These are phyloP conservation scores for Candida frijolesensis DNA, from an alignment of 1,139 yeast species.

Conservation along the genomic window DNA sequence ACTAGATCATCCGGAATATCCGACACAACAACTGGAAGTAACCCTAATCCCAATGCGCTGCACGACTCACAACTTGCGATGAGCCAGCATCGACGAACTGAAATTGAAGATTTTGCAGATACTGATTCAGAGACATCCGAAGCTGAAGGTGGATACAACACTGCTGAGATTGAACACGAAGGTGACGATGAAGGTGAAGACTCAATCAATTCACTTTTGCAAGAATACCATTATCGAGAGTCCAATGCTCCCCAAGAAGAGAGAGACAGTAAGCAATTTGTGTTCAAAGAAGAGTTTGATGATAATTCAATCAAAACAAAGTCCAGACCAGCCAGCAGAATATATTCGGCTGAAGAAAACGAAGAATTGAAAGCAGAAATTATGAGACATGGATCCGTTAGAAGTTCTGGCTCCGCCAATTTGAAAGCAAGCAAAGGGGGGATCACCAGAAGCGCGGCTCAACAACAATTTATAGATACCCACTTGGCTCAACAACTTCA, in stretches of 20 bases:
- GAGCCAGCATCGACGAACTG: constrained; percentile 18
- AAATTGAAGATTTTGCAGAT: constrained; percentile 46
- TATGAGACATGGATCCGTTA: constrained; percentile 12
- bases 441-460: constrained; percentile 1
- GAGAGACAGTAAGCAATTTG: constrained; percentile 16
- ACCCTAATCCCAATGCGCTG: background rate
- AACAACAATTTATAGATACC: constrained; percentile 8
- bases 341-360: constrained; percentile 7
- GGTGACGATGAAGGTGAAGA: constrained; percentile 24
- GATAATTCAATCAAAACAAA: constrained; percentile 16
- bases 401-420: constrained; percentile 4
- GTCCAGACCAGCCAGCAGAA: constrained; percentile 11
- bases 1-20: constrained; percentile 24
- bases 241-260: constrained; percentile 8
- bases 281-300: constrained; percentile 37
- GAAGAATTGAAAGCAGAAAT: constrained; percentile 11
- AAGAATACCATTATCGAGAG: constrained; percentile 28
- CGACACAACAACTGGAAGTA: constrained; percentile 7
- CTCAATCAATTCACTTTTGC: constrained; percentile 35
- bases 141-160: constrained; percentile 8
- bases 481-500: constrained; percentile 5
- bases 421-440: constrained; percentile 4
- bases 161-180: constrained; percentile 6
- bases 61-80: constrained; percentile 8
- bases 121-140: constrained; percentile 27